These are phyloP conservation scores for Xylaria sp. DNA, from an alignment of 2,329 filamentous ascomycete genomes.

Conservation along the genomic window DNA sequence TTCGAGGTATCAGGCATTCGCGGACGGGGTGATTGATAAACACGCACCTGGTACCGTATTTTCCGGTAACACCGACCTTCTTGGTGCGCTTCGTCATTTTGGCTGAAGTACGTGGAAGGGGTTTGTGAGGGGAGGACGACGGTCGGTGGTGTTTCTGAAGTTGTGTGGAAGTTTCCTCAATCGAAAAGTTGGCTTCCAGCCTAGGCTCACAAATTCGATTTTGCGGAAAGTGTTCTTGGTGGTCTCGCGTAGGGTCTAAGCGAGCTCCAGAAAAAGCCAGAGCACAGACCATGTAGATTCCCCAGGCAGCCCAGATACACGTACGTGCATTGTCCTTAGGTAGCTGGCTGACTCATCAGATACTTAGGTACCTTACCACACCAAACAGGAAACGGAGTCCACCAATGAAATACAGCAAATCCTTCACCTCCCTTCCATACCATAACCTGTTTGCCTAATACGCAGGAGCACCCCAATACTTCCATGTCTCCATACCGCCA, in stretches of 20 bases:
- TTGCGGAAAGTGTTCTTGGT: conserved; percentile 15
- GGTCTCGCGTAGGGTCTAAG: conserved; percentile 26
- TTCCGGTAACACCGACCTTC: conserved; percentile 99
- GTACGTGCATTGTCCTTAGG: too few species aligned
- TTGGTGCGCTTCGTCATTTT: conserved; percentile 71
- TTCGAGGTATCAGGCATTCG: background rate
- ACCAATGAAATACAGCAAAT: too few species aligned
- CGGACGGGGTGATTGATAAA: conserved; percentile 28
- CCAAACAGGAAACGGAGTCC: too few species aligned
- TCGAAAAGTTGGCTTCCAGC: conserved; percentile 5
- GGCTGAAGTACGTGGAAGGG: conserved; percentile 22
- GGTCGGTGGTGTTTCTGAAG: conserved; percentile 17
- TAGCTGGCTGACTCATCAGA: background rate
- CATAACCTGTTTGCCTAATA: too few species aligned
- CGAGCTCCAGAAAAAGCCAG: conserved; percentile 10
- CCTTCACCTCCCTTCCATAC: too few species aligned
- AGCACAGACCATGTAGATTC: conserved; percentile 17
- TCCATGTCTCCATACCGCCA: too few species aligned
- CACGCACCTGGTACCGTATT: conserved; percentile 94
- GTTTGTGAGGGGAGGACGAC: conserved; percentile 21
- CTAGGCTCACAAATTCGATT: conserved; percentile 24
- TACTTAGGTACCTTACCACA: background rate
- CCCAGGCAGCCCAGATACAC: too few species aligned
- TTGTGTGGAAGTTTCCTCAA: conserved; percentile 21
- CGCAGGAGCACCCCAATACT: too few species aligned